Conservation (phyloP, 345 rosid species). For the Salix arbutifolia region DNA sequence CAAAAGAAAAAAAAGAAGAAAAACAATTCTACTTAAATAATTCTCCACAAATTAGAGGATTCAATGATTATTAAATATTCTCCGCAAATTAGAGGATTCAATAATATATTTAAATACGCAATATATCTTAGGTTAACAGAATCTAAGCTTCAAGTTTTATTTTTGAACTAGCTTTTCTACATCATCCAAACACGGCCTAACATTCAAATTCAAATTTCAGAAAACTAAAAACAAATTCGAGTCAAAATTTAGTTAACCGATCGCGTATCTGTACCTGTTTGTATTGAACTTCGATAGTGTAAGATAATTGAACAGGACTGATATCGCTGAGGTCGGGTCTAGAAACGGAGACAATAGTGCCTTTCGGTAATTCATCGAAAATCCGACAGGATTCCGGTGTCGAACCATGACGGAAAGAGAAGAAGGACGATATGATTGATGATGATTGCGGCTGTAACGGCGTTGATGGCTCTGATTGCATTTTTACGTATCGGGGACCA, state of each 20-base stretch:
- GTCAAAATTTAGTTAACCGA: neutral
- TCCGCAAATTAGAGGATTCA: no score
- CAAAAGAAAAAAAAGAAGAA: neutral
- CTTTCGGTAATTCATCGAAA: conserved; percentile 84
- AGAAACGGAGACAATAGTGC: conserved; percentile 68
- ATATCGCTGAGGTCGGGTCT: conserved; percentile 89
- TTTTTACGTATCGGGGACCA: conserved; percentile 61
- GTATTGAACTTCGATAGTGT: conserved; percentile 79
- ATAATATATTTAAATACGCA: no score
- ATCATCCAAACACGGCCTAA: neutral
- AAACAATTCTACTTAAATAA: no score
- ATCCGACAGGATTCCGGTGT: conserved; percentile 56
- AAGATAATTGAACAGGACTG: conserved; percentile 74
- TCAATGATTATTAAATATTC: no score
- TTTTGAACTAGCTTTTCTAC: neutral
- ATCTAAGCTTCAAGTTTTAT: neutral
- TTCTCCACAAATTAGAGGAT: neutral
- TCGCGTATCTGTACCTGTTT: conserved; percentile 55
- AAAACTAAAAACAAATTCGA: neutral
- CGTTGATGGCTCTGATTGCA: conserved; percentile 59
- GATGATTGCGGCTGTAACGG: conserved; percentile 9
- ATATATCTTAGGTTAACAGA: no score
- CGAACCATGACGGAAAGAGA: conserved; percentile 48
- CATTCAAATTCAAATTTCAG: neutral
- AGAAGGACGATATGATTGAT: conserved; percentile 46